Evolutionary conservation across 768 basidiomycete genomes (phyloP).

Genomic region (Mycena pura): DNA sequence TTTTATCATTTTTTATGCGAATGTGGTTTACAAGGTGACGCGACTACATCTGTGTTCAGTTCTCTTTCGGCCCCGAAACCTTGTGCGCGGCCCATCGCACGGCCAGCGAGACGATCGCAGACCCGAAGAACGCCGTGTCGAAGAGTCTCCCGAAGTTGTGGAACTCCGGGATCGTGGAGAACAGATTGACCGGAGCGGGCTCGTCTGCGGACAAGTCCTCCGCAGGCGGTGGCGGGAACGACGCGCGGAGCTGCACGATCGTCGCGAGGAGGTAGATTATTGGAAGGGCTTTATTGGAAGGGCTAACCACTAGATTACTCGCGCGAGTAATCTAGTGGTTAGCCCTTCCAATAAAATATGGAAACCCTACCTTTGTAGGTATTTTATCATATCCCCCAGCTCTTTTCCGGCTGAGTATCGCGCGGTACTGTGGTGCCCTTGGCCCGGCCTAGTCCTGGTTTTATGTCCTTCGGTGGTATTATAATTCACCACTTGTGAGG

Average conservation of each 20-base stretch:
- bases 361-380: too few relatives aligned
- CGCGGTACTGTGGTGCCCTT: too few relatives aligned
- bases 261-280: slow-evolving; percentile 86
- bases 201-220: slow-evolving; percentile 3
- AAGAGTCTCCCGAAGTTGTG: slow-evolving; percentile 78
- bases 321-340: too few relatives aligned
- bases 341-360: too few relatives aligned
- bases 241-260: slow-evolving; percentile 80
- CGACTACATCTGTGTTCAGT: too few relatives aligned
- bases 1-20: too few relatives aligned
- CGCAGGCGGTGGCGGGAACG: slow-evolving; percentile 70
- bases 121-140: slow-evolving; percentile 72
- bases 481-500: too few relatives aligned
- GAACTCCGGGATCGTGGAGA: slow-evolving; percentile 75
- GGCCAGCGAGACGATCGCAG: slow-evolving; percentile 55
- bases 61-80: slow-evolving; percentile 29
- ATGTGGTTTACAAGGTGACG: too few relatives aligned
- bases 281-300: slow-evolving; percentile 37
- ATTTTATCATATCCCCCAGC: too few relatives aligned
- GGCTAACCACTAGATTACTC: background rate
- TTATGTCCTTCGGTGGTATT: too few relatives aligned
- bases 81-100: slow-evolving; percentile 63
- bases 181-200: slow-evolving; percentile 52
- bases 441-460: too few relatives aligned
- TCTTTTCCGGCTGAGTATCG: too few relatives aligned